Conservation (phyloP, 805 yeast species). For the Kazachstania viticola region DNA sequence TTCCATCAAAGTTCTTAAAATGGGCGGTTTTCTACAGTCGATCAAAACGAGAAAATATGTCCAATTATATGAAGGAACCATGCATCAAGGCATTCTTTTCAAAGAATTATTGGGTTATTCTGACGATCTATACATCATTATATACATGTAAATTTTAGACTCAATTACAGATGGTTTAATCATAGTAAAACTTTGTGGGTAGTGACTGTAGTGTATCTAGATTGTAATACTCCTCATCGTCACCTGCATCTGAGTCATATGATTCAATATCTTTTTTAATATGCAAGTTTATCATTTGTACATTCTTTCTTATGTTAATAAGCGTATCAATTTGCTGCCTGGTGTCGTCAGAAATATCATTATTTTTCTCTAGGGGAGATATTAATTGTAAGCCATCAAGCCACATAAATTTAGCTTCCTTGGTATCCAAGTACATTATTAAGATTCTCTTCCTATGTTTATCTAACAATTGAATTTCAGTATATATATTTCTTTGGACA, state of each 20-base stretch:
- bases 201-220: constrained; percentile 30
- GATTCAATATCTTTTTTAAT: neutral
- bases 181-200: no score
- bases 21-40: neutral
- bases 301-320: constrained; percentile 34
- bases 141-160: no score
- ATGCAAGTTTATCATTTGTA: constrained; percentile 36
- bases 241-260: constrained; percentile 2
- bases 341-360: constrained; percentile 32
- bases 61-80: no score
- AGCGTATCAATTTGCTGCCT: constrained; percentile 33
- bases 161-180: no score
- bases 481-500: constrained; percentile 45
- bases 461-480: constrained; percentile 41
- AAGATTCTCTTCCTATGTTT: constrained; percentile 34
- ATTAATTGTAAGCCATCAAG: constrained; percentile 60
- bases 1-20: no score
- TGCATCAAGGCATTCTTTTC: no score
- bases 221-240: constrained; percentile 10
- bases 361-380: constrained; percentile 21
- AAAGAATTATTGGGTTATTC: no score
- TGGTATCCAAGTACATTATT: constrained; percentile 58
- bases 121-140: no score
- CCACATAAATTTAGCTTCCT: constrained; percentile 61
- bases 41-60: no score